Conservation (phyloP, 768 basidiomycete species). For the Tubosaeta sp. region DNA sequence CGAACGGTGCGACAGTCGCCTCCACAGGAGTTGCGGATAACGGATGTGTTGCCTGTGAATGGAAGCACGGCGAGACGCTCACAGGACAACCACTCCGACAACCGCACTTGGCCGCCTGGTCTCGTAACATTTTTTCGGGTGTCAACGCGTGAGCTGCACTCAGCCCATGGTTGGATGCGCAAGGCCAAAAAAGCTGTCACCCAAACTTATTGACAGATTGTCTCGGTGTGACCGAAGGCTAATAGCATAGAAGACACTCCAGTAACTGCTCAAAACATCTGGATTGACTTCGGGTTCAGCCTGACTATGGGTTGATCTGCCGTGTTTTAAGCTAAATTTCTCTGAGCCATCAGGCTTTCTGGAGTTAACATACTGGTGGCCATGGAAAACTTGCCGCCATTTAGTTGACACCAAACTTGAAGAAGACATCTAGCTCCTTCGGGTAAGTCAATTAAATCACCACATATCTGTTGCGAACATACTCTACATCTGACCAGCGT, state of each 20-base stretch:
- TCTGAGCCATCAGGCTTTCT: neutral
- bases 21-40: neutral
- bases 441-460: no score
- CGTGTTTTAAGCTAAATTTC: neutral
- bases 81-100: no score
- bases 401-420: neutral
- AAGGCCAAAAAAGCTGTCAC: neutral
- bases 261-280: neutral
- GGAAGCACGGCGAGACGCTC: neutral
- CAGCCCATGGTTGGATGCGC: neutral
- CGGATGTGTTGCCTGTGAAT: neutral
- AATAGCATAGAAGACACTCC: neutral
- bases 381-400: neutral
- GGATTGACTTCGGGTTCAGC: neutral
- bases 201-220: neutral
- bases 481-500: no score
- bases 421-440: neutral
- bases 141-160: neutral
- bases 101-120: neutral
- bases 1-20: neutral
- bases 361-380: neutral
- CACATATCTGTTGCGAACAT: no score
- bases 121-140: neutral
- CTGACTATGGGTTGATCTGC: neutral
- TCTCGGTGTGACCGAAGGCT: neutral